A percentile compares a stretch with the other conserved stretches of the same genome.
Conservation (phyloP, 2,329 filamentous ascomycete genomes). For the Aspergillus pseudotamarii region DNA sequence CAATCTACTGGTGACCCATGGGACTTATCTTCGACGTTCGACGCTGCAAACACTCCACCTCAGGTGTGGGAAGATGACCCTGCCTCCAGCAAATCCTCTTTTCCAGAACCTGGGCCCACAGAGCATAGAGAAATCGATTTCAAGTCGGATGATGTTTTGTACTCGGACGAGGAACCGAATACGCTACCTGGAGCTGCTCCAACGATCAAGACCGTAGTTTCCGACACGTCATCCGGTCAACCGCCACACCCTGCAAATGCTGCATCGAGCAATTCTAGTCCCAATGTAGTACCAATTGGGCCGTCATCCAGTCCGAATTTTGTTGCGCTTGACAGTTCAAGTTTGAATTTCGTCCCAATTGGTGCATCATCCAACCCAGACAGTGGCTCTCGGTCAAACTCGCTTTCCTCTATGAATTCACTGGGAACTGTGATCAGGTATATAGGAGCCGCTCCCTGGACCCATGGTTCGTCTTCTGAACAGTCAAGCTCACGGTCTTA, state of each 20-base stretch:
- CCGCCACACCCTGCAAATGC: conserved; percentile 25
- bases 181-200: conserved; percentile 35
- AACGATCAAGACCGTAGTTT: conserved; percentile 42
- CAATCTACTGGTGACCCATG: conserved; percentile 34
- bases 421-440: conserved; percentile 46
- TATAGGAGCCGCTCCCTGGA: conserved; percentile 36
- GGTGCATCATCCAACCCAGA: conserved; percentile 36
- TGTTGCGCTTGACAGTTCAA: conserved; percentile 42
- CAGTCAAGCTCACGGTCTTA: conserved; percentile 36
- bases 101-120: conserved; percentile 29
- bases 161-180: conserved; percentile 38
- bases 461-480: conserved; percentile 37
- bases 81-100: conserved; percentile 40
- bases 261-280: conserved; percentile 40
- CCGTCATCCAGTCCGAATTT: conserved; percentile 45
- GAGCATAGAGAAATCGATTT: conserved; percentile 27
- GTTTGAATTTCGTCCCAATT: conserved; percentile 40
- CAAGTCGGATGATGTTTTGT: conserved; percentile 25
- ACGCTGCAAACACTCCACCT: conserved; percentile 40
- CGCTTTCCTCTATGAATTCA: conserved; percentile 44
- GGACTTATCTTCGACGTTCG: conserved; percentile 42
- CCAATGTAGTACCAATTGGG: conserved; percentile 43
- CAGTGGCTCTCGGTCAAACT: conserved; percentile 39
- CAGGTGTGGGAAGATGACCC: conserved; percentile 44
- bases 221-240: conserved; percentile 34